phyloP scores from a whole-genome alignment of 169 alveolate genomes.

The Cryptosporidium viatorum region DNA sequence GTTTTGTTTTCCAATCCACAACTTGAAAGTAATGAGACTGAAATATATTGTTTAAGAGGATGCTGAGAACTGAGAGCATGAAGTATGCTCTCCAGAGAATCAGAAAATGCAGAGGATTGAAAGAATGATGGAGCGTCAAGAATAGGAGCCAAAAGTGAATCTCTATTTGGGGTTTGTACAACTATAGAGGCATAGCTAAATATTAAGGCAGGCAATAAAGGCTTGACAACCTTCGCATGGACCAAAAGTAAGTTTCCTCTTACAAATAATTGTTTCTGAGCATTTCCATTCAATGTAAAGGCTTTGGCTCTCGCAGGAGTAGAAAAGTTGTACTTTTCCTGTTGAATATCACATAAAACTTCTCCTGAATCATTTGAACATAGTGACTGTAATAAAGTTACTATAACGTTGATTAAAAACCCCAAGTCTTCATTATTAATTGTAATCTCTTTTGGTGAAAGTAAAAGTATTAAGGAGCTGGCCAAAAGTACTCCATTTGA shows the following conservation, averaged over 20 bases:
- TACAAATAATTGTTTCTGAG: slow-evolving; percentile 22
- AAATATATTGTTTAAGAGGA: slow-evolving; percentile 24
- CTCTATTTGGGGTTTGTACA: slow-evolving; percentile 69
- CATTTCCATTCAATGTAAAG: background rate
- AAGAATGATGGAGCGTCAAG: slow-evolving; percentile 14
- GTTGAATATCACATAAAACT: background rate
- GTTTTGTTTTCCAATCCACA: background rate
- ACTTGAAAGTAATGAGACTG: slow-evolving; percentile 12
- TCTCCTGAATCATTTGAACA: slow-evolving; percentile 64
- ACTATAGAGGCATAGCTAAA: slow-evolving; percentile 64
- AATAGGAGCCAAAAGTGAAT: slow-evolving; percentile 42
- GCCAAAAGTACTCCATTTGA: slow-evolving; percentile 61
- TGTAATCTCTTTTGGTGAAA: slow-evolving; percentile 52
- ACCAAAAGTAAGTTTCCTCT: slow-evolving; percentile 61
- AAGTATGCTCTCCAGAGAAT: slow-evolving; percentile 49
- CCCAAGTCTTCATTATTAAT: slow-evolving; percentile 59
- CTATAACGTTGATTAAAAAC: slow-evolving; percentile 21
- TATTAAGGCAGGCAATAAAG: slow-evolving; percentile 30
- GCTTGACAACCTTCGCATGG: slow-evolving; percentile 67
- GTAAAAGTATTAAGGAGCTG: slow-evolving; percentile 41
- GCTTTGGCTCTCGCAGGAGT: slow-evolving; percentile 50
- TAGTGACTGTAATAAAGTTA: slow-evolving; percentile 51
- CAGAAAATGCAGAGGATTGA: slow-evolving; percentile 64
- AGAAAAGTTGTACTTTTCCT: slow-evolving; percentile 8
- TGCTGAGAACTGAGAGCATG: slow-evolving; percentile 30